Base-by-base conservation (phyloP, 768 basidiomycete genomes). In the Amanita exitialis region DNA sequence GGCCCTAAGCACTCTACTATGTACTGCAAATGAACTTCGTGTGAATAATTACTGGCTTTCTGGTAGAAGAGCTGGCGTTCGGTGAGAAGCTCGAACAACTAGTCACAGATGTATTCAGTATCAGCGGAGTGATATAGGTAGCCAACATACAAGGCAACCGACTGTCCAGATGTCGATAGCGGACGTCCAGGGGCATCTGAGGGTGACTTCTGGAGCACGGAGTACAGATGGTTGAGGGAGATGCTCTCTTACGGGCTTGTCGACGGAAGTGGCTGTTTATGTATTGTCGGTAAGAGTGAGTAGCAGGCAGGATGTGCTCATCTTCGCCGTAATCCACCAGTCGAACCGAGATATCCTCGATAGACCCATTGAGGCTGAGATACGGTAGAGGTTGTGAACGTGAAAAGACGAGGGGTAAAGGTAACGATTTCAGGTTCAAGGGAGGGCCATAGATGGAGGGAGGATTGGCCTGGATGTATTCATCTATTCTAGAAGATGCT, bases 151-250 rank as follows among this genome's bases (percentile, higher is more conserved):
- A n/a, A 62, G 28, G 39, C 62, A 63, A 12, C 61, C 64, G 20
- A 65, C 41, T 18, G 53, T 52, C 64, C 60, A 65, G 27, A 64
- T 62, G 36, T 65, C 61, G 32, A 62, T 55, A 5, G 60, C 32
- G 3, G 58, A 44, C 15, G 51, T 44, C 61, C 61, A 56, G 4
- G 50, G 44, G 32, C 53, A 53, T 5, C 56, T 45, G 21, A 65
- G 59, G 44, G 57, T 59, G 34, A 65, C 54, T 49, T 65, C 64
- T 6, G 64, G 62, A 1, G 61, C 61, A 15, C 58, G 55, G 37
- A 62, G 30, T 7, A 58, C 25, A 27, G 28, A 18, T 6, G 60
- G 53, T 53, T 58, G 60, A 46, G 35, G 36, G 34, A 46, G 23
- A 18, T 41, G 8, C 6, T 16, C 44, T 47, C 54, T 51, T 9